Evolutionary conservation across 768 basidiomycete species (phyloP).

Genomic region (Trichaptum fuscoviolaceum): DNA sequence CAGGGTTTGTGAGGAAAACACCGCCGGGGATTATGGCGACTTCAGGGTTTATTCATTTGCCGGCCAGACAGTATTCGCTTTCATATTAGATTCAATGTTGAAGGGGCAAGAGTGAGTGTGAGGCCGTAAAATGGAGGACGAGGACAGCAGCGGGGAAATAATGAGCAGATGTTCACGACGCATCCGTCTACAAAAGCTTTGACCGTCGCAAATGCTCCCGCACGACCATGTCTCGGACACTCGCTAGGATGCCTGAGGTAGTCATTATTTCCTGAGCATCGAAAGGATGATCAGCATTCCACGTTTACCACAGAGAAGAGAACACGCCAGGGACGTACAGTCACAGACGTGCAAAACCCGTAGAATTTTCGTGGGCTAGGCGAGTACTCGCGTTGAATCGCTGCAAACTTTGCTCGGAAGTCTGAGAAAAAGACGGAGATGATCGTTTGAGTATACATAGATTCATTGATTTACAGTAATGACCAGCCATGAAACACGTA

Average conservation of each 20-base stretch:
- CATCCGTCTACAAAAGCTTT: conserved; percentile 48
- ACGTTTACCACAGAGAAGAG: neutral
- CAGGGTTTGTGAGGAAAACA: too few species aligned
- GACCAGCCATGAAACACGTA: conserved; percentile 24
- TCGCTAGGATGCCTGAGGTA: conserved; percentile 71
- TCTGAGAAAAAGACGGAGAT: conserved; percentile 6
- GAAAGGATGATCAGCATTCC: neutral
- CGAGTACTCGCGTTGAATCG: conserved; percentile 73
- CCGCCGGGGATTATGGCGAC: too few species aligned
- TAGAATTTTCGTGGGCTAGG: conserved; percentile 73
- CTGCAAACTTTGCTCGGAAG: conserved; percentile 40
- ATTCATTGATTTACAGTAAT: conserved; percentile 29
- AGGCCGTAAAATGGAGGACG: too few species aligned
- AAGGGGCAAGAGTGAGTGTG: too few species aligned
- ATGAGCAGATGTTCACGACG: too few species aligned
- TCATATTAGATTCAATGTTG: too few species aligned
- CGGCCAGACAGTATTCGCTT: too few species aligned
- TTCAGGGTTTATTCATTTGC: too few species aligned
- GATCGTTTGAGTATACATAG: conserved; percentile 5
- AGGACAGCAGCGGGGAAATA: too few species aligned
- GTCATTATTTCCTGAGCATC: conserved; percentile 54
- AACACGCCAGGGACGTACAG: conserved; percentile 32
- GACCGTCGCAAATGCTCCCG: conserved; percentile 73
- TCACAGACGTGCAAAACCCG: conserved; percentile 72
- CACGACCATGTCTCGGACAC: conserved; percentile 79